Evolutionary conservation across 2,329 filamentous ascomycete species (phyloP).

Genomic region (Calonectria ilicicola): DNA sequence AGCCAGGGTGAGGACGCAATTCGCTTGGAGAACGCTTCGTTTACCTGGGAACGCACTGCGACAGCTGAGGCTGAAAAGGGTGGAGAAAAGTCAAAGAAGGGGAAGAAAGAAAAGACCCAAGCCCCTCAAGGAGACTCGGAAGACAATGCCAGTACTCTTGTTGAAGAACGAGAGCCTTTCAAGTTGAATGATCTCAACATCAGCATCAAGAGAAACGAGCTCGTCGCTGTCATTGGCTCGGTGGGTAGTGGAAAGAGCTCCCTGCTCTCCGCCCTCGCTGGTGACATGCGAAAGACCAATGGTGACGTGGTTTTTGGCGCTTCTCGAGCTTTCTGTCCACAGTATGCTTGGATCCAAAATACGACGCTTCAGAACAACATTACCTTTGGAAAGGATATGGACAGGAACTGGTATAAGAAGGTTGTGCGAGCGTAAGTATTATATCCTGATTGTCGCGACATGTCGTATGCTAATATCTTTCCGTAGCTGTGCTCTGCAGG

Average conservation of each 20-base stretch:
- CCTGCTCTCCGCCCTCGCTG: slow-evolving; percentile 86
- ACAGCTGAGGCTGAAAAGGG: slow-evolving; percentile 62
- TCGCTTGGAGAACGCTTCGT: slow-evolving; percentile 77
- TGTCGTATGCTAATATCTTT: slow-evolving; percentile 13
- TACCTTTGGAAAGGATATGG: slow-evolving; percentile 83
- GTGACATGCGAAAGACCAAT: slow-evolving; percentile 89
- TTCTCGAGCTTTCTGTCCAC: slow-evolving; percentile 89
- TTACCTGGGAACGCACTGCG: slow-evolving; percentile 86
- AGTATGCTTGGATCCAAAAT: slow-evolving; percentile 99
- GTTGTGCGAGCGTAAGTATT: slow-evolving; percentile 79
- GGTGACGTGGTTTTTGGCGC: slow-evolving; percentile 83
- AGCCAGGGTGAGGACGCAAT: slow-evolving; percentile 75
- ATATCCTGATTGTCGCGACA: slow-evolving; percentile 15
- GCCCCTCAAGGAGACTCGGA: slow-evolving; percentile 49
- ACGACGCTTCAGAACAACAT: slow-evolving; percentile 90
- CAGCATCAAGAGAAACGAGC: slow-evolving; percentile 77
- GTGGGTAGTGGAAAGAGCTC: slow-evolving; percentile 94
- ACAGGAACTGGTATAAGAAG: slow-evolving; percentile 82
- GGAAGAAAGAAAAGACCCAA: slow-evolving; percentile 42
- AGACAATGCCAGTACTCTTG: slow-evolving; percentile 66
- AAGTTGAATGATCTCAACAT: slow-evolving; percentile 77
- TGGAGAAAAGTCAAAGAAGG: slow-evolving; percentile 60
- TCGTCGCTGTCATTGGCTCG: slow-evolving; percentile 87
- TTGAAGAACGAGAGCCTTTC: slow-evolving; percentile 75
- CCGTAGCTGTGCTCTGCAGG: slow-evolving; percentile 78